These are phyloP conservation scores for Grosmannia penicillata DNA, from an alignment of 2,329 filamentous ascomycete species.

Conservation along the genomic window DNA sequence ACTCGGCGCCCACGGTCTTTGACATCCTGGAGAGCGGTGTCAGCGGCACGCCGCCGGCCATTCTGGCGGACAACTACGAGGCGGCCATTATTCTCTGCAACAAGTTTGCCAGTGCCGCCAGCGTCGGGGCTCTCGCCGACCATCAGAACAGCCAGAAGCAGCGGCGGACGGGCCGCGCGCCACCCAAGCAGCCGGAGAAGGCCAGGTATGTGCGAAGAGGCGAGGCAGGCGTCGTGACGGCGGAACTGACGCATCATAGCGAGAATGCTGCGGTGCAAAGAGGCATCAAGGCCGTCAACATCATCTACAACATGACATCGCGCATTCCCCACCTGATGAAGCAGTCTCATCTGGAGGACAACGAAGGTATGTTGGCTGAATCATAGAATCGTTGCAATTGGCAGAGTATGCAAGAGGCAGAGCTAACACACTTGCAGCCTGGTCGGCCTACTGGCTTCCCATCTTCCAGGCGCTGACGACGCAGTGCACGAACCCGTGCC, in stretches of 20 bases:
- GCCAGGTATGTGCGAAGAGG: too few species aligned
- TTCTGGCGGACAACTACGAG: conserved; percentile 93
- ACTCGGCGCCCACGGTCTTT: conserved; percentile 67
- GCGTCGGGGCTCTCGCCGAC: conserved; percentile 54
- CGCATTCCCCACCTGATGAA: conserved; percentile 78
- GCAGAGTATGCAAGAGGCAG: too few species aligned
- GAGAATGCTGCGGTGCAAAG: conserved; percentile 61
- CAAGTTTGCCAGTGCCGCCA: conserved; percentile 75
- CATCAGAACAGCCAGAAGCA: conserved; percentile 44
- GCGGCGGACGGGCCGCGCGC: conserved; percentile 17
- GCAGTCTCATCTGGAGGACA: conserved; percentile 81
- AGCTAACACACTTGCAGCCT: conserved; percentile 42
- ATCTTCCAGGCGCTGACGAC: conserved; percentile 79
- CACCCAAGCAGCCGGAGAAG: conserved; percentile 37
- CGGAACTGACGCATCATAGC: too few species aligned
- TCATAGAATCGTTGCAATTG: too few species aligned
- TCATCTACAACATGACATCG: conserved; percentile 68
- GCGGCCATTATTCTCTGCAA: conserved; percentile 72
- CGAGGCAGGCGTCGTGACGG: too few species aligned
- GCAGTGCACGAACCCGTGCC: conserved; percentile 88
- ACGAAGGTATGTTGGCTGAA: conserved; percentile 64
- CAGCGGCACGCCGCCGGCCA: conserved; percentile 58
- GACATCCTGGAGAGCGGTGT: conserved; percentile 71
- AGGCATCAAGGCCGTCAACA: conserved; percentile 64
- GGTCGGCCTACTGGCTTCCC: conserved; percentile 95